Conservation (phyloP, 1,139 yeast species). For the Citeromyces hawaiiensis region DNA sequence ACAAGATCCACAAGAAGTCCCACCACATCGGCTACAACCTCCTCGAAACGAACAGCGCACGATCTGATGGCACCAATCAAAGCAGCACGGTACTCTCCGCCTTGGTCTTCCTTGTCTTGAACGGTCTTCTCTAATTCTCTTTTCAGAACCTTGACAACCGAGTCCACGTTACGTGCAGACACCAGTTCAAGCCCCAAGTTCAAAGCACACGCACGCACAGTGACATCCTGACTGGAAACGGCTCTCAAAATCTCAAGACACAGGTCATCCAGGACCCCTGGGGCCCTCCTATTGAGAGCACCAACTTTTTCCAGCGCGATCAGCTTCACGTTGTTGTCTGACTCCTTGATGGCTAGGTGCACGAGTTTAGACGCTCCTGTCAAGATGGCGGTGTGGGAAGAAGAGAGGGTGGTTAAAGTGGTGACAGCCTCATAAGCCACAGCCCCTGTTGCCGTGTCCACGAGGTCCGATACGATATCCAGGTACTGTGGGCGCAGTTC, state of each 20-base stretch:
- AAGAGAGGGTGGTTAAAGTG: constrained; percentile 63
- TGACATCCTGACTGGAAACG: constrained; percentile 76
- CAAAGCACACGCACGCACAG: constrained; percentile 80
- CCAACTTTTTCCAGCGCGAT: constrained; percentile 82
- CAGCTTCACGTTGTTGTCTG: constrained; percentile 88
- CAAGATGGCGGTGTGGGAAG: constrained; percentile 52
- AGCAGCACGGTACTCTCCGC: constrained; percentile 77
- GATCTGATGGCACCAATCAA: constrained; percentile 82
- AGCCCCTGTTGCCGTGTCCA: constrained; percentile 60
- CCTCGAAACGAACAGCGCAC: constrained; percentile 79
- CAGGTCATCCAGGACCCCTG: constrained; percentile 77
- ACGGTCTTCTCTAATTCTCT: constrained; percentile 77
- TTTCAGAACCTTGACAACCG: constrained; percentile 80
- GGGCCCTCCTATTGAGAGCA: constrained; percentile 60
- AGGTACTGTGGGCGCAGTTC: constrained; percentile 61
- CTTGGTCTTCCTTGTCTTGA: constrained; percentile 60
- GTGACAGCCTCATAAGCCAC: constrained; percentile 90
- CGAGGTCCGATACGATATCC: constrained; percentile 56
- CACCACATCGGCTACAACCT: constrained; percentile 86
- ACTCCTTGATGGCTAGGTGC: constrained; percentile 80
- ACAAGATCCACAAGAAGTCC: constrained; percentile 80
- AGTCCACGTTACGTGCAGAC: constrained; percentile 84
- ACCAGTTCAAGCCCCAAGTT: constrained; percentile 72
- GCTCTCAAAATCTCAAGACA: constrained; percentile 81
- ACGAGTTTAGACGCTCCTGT: constrained; percentile 77